Base-by-base conservation (phyloP, 805 yeast species). In the Phaffomyces opuntiae region DNA sequence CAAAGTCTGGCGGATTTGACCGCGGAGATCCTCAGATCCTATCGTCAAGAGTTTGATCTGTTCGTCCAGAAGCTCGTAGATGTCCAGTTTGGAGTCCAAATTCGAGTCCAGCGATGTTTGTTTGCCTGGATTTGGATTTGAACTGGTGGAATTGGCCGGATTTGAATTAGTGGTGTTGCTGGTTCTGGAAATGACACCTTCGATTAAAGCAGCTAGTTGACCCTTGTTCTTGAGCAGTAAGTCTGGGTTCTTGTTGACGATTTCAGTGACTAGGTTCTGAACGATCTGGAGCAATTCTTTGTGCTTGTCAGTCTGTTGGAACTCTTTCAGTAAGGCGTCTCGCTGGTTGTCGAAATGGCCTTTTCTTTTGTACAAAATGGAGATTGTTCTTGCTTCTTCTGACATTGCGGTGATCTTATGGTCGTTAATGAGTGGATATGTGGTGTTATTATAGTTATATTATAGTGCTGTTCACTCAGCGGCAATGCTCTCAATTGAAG, bases 121-220 rank as follows among this genome's bases (percentile, higher is more conserved):
- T 12, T 29, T 29, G 13, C 13, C 31, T 29, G 31, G 9, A 21
- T 5, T 6, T 21, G 24, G 24, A 21, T 6, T 21, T 21, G 24
- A 21, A 21, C 4, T 21, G 24, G 24, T 21, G 24, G 7, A 21
- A 21, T 21, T 21, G 24, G 24, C 24, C 24, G 5, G 24, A 6
- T 21, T 21, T 21, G 24, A 21, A 21, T 21, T 21, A 11, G 13
- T 13, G 31, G 31, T 11, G 13, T 29, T 29, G 31, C 14, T 38
- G 9, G 14, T 24, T 21, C 27, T 21, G 38, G 38, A 47, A 6
- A 50, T 45, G 11, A 50, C 45, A 24, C 62, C 62, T 26, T 47
- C 54, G 4, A 59, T 46, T 40, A 55, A 31, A 2, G 55, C 62
- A 7, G 56, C 53, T 9, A 54, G 45, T n/a, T 54, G 57, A 0